phyloP scores from a whole-genome alignment of 371 early-diverging fungal genomes.

The Circinella umbellata region DNA sequence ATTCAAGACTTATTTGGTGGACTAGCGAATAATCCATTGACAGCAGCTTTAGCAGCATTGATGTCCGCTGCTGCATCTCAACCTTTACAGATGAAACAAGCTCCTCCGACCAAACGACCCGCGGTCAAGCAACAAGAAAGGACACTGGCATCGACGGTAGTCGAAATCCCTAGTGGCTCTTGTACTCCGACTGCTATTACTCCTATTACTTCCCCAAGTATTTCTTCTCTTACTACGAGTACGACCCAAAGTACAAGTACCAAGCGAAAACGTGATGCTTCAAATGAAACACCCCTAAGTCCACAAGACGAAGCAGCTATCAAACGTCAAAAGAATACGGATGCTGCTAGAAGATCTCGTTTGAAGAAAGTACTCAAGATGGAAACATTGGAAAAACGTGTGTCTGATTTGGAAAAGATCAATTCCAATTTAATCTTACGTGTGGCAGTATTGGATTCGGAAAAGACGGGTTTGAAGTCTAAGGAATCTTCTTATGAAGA shows the following conservation, averaged over 20 bases:
- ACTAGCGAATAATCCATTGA: constrained; percentile 10
- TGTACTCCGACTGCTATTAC: background rate
- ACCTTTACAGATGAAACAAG: background rate
- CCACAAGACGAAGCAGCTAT: constrained; percentile 61
- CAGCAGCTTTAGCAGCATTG: constrained; percentile 7
- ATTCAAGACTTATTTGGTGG: constrained; percentile 8
- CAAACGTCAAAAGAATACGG: constrained; percentile 86
- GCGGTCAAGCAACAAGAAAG: background rate
- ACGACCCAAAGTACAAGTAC: background rate
- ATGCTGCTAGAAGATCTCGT: constrained; percentile 90
- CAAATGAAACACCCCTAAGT: background rate
- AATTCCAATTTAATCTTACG: constrained; percentile 62
- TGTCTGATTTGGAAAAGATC: constrained; percentile 72
- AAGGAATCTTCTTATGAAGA: constrained; percentile 66
- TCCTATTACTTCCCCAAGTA: no score
- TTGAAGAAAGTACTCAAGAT: constrained; percentile 80
- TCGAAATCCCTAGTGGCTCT: background rate
- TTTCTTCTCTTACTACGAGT: background rate
- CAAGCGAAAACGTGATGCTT: constrained; percentile 4
- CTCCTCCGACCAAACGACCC: background rate
- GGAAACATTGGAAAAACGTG: constrained; percentile 77
- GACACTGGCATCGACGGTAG: background rate
- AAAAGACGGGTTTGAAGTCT: constrained; percentile 53
- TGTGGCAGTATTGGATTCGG: constrained; percentile 72
- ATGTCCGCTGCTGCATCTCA: constrained; percentile 6